phyloP scores from a whole-genome alignment of 2,329 filamentous ascomycete genomes.

The Colletotrichum sp. region DNA sequence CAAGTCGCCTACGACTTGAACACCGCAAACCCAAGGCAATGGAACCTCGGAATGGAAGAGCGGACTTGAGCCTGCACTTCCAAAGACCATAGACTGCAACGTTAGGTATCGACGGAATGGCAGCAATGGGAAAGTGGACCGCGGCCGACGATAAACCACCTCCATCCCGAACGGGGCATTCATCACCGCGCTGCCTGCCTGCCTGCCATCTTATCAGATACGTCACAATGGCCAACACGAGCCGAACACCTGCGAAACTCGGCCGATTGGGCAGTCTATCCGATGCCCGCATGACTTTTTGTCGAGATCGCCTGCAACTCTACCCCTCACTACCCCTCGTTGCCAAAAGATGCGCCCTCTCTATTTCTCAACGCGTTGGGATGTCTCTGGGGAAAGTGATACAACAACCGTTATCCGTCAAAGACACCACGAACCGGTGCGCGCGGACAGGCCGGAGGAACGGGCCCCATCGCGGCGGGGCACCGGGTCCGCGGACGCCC shows the following conservation, averaged over 20 bases:
- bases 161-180: not conserved
- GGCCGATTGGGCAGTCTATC: conserved; percentile 6
- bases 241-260: not conserved
- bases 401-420: not conserved
- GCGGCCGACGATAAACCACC: not conserved
- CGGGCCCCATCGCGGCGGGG: not conserved
- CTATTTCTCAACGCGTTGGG: too few relatives aligned
- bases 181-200: not conserved
- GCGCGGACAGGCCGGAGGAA: not conserved
- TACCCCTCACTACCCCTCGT: not conserved
- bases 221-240: not conserved
- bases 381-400: not conserved
- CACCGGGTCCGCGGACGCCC: conserved; percentile 9
- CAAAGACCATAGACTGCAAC: not conserved
- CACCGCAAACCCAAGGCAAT: not conserved
- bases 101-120: not conserved
- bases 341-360: not conserved
- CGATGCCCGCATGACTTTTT: conserved; percentile 9
- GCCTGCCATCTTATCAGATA: conserved; percentile 7
- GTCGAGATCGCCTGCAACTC: not conserved
- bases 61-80: too few relatives aligned
- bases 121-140: not conserved
- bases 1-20: not conserved
- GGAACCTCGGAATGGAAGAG: not conserved
- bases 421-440: not conserved